phyloP scores from a whole-genome alignment of 1,139 yeast genomes.

The Kodamaea ohmeri region DNA sequence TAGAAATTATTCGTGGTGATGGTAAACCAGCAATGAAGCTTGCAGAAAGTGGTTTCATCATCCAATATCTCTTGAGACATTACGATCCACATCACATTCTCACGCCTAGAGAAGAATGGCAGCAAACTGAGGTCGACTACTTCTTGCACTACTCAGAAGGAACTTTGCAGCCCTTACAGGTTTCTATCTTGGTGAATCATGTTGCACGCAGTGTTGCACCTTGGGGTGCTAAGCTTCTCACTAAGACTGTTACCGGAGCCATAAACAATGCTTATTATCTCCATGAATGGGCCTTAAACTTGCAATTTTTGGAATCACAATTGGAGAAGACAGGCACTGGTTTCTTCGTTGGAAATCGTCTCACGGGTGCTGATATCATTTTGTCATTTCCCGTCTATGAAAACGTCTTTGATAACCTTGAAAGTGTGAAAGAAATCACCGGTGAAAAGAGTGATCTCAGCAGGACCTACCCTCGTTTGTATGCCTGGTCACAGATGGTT shows the following conservation, averaged over 20 bases:
- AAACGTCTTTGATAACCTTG: slow-evolving; percentile 42
- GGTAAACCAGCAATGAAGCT: slow-evolving; percentile 36
- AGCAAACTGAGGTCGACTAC: slow-evolving; percentile 44
- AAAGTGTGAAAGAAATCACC: slow-evolving; percentile 33
- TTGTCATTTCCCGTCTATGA: slow-evolving; percentile 44
- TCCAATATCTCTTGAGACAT: slow-evolving; percentile 40
- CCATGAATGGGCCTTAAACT: slow-evolving; percentile 40
- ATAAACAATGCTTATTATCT: slow-evolving; percentile 43
- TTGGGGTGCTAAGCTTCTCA: slow-evolving; percentile 41
- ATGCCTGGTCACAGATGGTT: slow-evolving; percentile 40
- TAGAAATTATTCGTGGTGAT: slow-evolving; percentile 46
- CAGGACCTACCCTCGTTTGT: slow-evolving; percentile 31
- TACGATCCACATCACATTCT: slow-evolving; percentile 39
- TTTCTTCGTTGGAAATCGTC: slow-evolving; percentile 52
- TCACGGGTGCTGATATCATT: slow-evolving; percentile 61
- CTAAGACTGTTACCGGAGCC: slow-evolving; percentile 38
- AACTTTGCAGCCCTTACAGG: slow-evolving; percentile 46
- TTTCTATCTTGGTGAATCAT: slow-evolving; percentile 42
- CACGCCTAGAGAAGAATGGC: slow-evolving; percentile 30
- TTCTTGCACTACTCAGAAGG: slow-evolving; percentile 58
- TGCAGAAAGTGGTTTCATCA: slow-evolving; percentile 49
- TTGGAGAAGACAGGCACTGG: slow-evolving; percentile 42
- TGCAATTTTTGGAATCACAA: slow-evolving; percentile 41
- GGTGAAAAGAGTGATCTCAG: slow-evolving; percentile 34
- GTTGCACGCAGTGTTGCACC: slow-evolving; percentile 45